Evolutionary conservation across 331 rosid genomes (phyloP), one percentile per base, ranked within the genome.

Genomic region (Saraca asoca): DNA sequence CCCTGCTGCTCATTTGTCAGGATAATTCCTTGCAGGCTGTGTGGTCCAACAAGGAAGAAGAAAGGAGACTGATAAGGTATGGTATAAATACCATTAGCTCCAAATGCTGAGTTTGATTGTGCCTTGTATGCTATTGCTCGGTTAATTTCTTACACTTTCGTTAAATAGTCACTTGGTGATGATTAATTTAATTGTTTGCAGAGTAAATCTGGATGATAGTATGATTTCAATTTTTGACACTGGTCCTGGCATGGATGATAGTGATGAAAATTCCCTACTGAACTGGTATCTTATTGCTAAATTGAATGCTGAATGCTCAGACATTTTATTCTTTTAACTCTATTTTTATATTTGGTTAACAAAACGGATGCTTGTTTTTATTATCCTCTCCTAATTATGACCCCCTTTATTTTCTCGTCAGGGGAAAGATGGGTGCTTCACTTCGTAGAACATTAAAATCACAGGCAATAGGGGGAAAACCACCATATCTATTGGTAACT

Each of bases 11-110:
- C 35, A 34, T 80, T 44, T 62, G 34, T 49, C 83, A 87, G 91
- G 95, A 87, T 70, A 87, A 87, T 77, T 83, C 91, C 64, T 75
- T 85, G 76, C 91, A 87, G 67, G 95, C 88, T 2, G 87, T 87
- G 24, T 87, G 95, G 95, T 79, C 75, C 41, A 85, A 71, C 16
- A 19, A 19, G 7, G 16, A 48, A 18, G 55, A 62, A 8, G 33
- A 78, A 18, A 51, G 69, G 34, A 80, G 79, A 75, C 64, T 78
- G 24, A 49, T 85, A 20, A 68, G 85, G 90, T 82, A 68, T 24
- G 66, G 12, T 9, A 45, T 53, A 42, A 13, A 55, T 12, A 9
- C 20, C 31, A 53, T 58, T 41, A 42, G 10, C 14, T 39, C 48
- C 53, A 51, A 5, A 24, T 24, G 31, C 11, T 68, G 24, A 53